Conservation (phyloP, 768 basidiomycete species). For the Mycena kentingensis region DNA sequence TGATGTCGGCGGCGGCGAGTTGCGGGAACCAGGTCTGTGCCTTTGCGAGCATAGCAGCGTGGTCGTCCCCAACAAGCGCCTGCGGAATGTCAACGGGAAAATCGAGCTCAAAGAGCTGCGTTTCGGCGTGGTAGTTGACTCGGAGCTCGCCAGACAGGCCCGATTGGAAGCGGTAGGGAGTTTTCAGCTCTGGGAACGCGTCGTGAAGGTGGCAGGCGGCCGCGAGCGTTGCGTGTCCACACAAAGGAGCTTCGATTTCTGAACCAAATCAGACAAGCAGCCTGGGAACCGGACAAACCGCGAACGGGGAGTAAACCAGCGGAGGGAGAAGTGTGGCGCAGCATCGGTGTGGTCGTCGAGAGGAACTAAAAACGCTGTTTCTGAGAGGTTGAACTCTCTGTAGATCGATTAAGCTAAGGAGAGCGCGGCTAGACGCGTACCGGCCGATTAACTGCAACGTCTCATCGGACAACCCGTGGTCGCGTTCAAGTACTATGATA, state of each 20-base stretch:
- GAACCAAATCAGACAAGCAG: not conserved
- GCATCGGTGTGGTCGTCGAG: slow-evolving; percentile 16
- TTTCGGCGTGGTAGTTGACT: slow-evolving; percentile 11
- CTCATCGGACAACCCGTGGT: slow-evolving; percentile 16
- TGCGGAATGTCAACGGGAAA: slow-evolving; percentile 17
- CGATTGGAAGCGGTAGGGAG: slow-evolving; percentile 21
- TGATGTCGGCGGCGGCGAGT: slow-evolving; percentile 10
- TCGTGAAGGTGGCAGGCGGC: slow-evolving; percentile 13
- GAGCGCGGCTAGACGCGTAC: not conserved
- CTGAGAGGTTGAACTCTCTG: slow-evolving; percentile 22
- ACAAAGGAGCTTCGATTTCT: slow-evolving; percentile 18
- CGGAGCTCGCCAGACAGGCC: slow-evolving; percentile 14
- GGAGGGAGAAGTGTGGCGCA: slow-evolving; percentile 18
- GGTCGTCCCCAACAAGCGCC: slow-evolving; percentile 1
- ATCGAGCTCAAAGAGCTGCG: slow-evolving; percentile 18
- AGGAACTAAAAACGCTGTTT: slow-evolving; percentile 19
- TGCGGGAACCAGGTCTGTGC: slow-evolving; percentile 18
- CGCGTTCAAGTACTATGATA: slow-evolving; percentile 15
- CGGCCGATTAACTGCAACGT: slow-evolving; percentile 18
- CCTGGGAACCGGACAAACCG: not conserved
- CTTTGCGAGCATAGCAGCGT: not conserved
- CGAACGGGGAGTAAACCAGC: slow-evolving; percentile 20
- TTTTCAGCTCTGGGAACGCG: slow-evolving; percentile 11
- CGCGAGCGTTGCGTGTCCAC: slow-evolving; percentile 20
- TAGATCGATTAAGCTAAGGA: not conserved